A percentile compares a stretch with the other conserved stretches of the same genome.
Evolutionary conservation across 345 rosid species (phyloP).

Genomic region (Euphorbia pulcherrima): DNA sequence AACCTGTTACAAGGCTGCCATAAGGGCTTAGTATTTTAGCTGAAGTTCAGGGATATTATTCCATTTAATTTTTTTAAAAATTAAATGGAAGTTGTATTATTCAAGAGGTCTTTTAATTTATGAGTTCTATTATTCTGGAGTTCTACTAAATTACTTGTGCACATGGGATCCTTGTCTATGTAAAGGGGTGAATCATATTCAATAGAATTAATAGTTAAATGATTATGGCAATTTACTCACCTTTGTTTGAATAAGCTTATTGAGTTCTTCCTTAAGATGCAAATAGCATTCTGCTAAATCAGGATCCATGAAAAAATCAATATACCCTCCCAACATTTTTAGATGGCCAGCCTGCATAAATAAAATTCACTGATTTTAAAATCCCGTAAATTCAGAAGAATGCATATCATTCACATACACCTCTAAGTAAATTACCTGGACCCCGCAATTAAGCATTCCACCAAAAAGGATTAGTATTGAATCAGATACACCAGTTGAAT

Average conservation of each 20-base stretch:
- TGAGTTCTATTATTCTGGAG: too few species aligned
- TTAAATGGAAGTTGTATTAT: too few species aligned
- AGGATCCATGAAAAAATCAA: slow-evolving; percentile 93
- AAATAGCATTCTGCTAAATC: slow-evolving; percentile 77
- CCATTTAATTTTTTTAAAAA: too few species aligned
- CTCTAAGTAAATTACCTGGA: slow-evolving; percentile 46
- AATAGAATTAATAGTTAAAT: background rate
- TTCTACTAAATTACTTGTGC: too few species aligned
- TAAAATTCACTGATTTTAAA: slow-evolving; percentile 6
- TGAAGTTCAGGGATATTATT: too few species aligned
- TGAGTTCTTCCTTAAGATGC: slow-evolving; percentile 80
- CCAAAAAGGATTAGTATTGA: slow-evolving; percentile 86
- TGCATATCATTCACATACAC: background rate
- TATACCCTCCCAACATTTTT: slow-evolving; percentile 86
- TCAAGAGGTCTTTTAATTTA: too few species aligned
- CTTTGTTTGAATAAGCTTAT: slow-evolving; percentile 69
- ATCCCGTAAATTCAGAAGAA: background rate
- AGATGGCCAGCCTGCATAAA: slow-evolving; percentile 74
- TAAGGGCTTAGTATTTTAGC: too few species aligned
- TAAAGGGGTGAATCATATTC: too few species aligned
- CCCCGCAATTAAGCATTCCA: slow-evolving; percentile 63
- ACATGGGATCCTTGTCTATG: too few species aligned
- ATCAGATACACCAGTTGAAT: slow-evolving; percentile 97
- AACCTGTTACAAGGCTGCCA: too few species aligned
- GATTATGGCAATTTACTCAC: slow-evolving; percentile 24